These are phyloP conservation scores for Physcia stellaris DNA, from an alignment of 495 filamentous ascomycete species.

Conservation along the genomic window DNA sequence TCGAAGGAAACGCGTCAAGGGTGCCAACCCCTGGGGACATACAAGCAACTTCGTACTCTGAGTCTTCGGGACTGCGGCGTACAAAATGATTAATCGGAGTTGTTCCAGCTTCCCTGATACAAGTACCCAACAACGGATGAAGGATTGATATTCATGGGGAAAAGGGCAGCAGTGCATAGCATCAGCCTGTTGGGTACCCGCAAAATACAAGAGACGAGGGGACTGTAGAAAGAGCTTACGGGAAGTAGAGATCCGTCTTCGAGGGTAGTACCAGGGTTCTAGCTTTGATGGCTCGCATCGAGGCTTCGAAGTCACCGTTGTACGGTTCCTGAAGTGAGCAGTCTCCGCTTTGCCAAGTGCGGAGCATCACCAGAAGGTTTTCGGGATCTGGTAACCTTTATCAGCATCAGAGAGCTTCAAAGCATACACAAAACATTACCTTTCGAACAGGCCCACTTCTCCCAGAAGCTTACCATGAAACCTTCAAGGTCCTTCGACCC, in stretches of 20 bases:
- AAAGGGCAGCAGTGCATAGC: no score
- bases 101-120: no score
- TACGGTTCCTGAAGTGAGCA: constrained; percentile 49
- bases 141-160: no score
- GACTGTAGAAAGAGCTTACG: no score
- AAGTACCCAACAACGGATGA: no score
- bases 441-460: constrained; percentile 54
- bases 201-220: no score
- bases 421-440: no score
- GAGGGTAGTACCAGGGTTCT: constrained; percentile 49
- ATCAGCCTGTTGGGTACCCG: no score
- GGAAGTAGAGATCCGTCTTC: constrained; percentile 63
- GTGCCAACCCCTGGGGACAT: constrained; percentile 49
- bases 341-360: constrained; percentile 65
- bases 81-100: no score
- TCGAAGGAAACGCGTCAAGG: constrained; percentile 42
- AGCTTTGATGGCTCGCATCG: constrained; percentile 53
- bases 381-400: constrained; percentile 42
- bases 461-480: constrained; percentile 63
- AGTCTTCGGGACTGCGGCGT: constrained; percentile 53
- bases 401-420: no score
- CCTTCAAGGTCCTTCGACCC: no score
- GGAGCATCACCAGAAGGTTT: constrained; percentile 51
- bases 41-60: constrained; percentile 48
- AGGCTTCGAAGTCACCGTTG: constrained; percentile 47